Percentiles rank a stretch among this genome's conserved stretches.
These are phyloP conservation scores for Vaccinium darrowii DNA, from an alignment of 148 eudicot genomes.

Conservation along the genomic window DNA sequence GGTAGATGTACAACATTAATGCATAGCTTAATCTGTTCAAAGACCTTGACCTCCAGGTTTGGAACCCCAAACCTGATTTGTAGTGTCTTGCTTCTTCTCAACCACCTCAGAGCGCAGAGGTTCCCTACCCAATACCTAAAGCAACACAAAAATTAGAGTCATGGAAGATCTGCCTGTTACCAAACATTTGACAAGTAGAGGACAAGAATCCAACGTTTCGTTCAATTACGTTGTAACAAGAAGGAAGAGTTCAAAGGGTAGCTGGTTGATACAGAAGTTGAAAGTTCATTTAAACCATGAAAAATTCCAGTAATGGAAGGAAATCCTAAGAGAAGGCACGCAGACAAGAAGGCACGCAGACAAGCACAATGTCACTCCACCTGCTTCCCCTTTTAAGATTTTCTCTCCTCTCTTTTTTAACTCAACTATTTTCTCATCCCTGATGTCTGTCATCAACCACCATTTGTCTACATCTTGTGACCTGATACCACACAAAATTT, in stretches of 20 bases:
- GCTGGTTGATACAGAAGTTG: neutral
- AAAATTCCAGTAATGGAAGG: neutral
- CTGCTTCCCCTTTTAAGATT: neutral
- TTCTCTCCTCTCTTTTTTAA: neutral
- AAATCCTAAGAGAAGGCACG: neutral
- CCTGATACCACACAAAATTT: neutral
- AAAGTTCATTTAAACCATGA: neutral
- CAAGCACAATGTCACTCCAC: neutral
- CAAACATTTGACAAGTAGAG: neutral
- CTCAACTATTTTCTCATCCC: no score
- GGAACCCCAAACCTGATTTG: slow-evolving; percentile 5
- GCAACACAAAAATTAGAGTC: neutral
- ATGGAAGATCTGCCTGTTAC: neutral
- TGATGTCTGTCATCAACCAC: neutral
- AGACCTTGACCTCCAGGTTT: slow-evolving; percentile 7
- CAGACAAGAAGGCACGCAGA: neutral
- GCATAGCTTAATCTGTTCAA: neutral
- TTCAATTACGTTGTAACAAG: neutral
- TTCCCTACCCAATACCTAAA: slow-evolving; percentile 11
- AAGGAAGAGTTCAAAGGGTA: neutral
- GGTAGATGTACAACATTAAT: neutral
- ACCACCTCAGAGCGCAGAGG: neutral
- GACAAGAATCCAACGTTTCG: neutral
- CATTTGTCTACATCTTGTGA: neutral
- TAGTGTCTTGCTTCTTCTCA: slow-evolving; percentile 13